Percentiles rank a stretch among this genome's conserved stretches.
These are phyloP conservation scores for Persicaria maculosa DNA, from an alignment of 148 eudicot genomes.

Conservation along the genomic window DNA sequence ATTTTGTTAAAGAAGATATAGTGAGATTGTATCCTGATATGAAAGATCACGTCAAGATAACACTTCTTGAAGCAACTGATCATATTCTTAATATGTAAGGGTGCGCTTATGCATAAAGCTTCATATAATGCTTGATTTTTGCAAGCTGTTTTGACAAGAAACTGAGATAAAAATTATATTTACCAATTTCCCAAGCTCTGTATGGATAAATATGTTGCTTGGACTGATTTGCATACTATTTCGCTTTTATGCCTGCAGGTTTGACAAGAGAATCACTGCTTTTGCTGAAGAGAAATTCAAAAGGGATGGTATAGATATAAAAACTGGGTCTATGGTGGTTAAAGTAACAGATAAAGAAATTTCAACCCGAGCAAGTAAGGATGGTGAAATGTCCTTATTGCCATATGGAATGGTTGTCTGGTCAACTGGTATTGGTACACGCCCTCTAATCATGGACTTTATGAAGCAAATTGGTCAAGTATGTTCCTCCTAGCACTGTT, in stretches of 20 bases:
- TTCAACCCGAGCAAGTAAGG: slow-evolving; percentile 23
- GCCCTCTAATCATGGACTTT: slow-evolving; percentile 49
- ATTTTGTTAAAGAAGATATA: slow-evolving; percentile 49
- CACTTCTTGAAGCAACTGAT: slow-evolving; percentile 57
- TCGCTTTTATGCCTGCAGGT: slow-evolving; percentile 26
- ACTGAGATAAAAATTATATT: background rate
- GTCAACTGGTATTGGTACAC: slow-evolving; percentile 72
- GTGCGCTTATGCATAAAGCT: background rate
- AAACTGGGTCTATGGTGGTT: slow-evolving; percentile 38
- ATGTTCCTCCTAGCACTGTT: slow-evolving; percentile 14
- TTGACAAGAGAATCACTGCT: slow-evolving; percentile 58
- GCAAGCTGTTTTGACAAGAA: background rate
- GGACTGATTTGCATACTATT: background rate
- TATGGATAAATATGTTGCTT: background rate
- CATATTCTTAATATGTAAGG: slow-evolving; percentile 64
- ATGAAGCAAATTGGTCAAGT: slow-evolving; percentile 50
- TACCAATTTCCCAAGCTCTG: background rate
- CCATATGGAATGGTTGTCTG: slow-evolving; percentile 68
- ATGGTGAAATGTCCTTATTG: slow-evolving; percentile 26
- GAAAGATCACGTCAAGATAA: slow-evolving; percentile 39
- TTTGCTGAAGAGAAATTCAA: slow-evolving; percentile 56
- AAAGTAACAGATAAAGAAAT: slow-evolving; percentile 42
- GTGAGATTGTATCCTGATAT: slow-evolving; percentile 41
- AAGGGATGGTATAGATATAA: slow-evolving; percentile 55
- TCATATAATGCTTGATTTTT: background rate